Evolutionary conservation across 116 monocot genomes (phyloP), one percentile per base, ranked within the genome.

Genomic region (Cymodocea nodosa): DNA sequence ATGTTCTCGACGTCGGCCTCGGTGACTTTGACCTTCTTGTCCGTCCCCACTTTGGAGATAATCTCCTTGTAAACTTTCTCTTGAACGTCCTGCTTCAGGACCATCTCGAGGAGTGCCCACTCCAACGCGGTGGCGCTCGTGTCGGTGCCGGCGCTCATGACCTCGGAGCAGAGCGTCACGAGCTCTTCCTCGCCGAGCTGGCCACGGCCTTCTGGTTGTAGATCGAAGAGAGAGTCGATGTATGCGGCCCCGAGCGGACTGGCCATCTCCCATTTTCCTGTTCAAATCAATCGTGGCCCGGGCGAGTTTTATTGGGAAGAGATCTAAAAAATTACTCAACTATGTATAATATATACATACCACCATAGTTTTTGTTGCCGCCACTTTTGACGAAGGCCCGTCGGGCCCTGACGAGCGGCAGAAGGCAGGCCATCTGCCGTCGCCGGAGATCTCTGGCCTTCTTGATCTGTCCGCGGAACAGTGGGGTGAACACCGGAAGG

Each of bases 111-210:
- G 69, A 95, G 52, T 6, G 80, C 74, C 95, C 95, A 95, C 73
- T 95, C 95, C 3, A 95, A 70, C 0, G 85, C 60, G 1, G 95
- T 90, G 4, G 95, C 83, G 68, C 95, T 95, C 10, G 95, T 95
- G 74, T 95, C 95, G 10, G 95, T 90, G n/a, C 97, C 97, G 61
- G 91, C 97, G 73, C 88, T 91, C 83, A 97, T 80, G 30, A 97
- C 97, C 72, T 97, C 97, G 18, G 97, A 97, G 76, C 83, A 83
- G 11, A 97, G 74, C 1, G 91, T 91, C 18, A 90, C 91, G 8
- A 97, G 53, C 82, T 97, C 97, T 5, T 85, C 83, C 52, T 91
- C 97, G 19, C 80, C 82, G 56, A 97, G 85, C 64, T 48, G 60
- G n/a, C 81, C 80, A 15, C 78, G 52, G 4, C 80, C 85, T 1